Evolutionary conservation across 1,139 yeast genomes (phyloP), one percentile per base, ranked within the genome.

Genomic region (Candida tetrigidarum): DNA sequence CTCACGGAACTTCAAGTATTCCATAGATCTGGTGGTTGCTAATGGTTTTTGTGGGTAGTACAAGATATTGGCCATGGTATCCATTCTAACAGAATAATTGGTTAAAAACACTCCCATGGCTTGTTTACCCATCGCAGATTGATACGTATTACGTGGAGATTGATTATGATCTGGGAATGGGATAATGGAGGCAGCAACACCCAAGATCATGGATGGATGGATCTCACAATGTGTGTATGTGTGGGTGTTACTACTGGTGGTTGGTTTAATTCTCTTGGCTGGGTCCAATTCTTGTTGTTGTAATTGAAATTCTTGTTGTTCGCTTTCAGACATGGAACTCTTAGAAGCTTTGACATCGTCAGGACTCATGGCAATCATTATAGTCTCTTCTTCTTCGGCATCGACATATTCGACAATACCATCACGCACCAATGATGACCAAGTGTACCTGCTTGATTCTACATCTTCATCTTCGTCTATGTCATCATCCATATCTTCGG

Each of bases 51-150:
- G 99, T 38, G 99, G 99, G 61, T 93, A 93, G 64, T 95, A 95
- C 55, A 93, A 78, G 59, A 93, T 92, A 60, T 93, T 93, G 12
- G 99, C 97, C 99, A 95, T 93, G 3, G 99, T 93, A 69, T 93
- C 99, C 99, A 93, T 93, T 74, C 99, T 89, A 42, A 92, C 97
- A 45, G 87, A 81, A 65, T 93, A 95, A 63, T 93, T 93, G 4
- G 99, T 93, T 61, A 93, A 78, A 68, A 90, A 92, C n/a, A 95
- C 99, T 64, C 99, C 99, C 99, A 93, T 93, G 49, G 99, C 99
- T 74, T 93, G 99, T 70, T 93, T 93, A 83, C 99, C 99, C 99
- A 93, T 93, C 53, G 99, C 99, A 63, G 97, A 91, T 74, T 93
- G 99, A 71, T 93, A 93, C 5, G 99, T 93, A 67, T 93, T 93